Percentiles rank a stretch among this genome's conserved stretches.
Evolutionary conservation across 179 eudicot species (phyloP).

Genomic region (Pouteria campechiana): DNA sequence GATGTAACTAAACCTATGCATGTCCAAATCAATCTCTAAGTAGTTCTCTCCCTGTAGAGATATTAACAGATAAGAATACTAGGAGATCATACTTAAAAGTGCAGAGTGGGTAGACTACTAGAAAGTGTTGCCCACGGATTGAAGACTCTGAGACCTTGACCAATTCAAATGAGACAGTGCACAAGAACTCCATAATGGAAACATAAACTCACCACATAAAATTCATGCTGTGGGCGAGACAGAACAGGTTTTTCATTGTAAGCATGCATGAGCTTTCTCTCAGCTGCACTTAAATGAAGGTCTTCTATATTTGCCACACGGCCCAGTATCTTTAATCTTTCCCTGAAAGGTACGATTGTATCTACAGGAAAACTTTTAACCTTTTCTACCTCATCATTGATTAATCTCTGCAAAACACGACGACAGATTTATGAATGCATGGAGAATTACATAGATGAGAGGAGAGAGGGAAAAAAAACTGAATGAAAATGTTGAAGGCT

Average conservation of each 20-base stretch:
- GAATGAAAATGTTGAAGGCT: too few relatives aligned
- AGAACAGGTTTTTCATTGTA: slow-evolving; percentile 95
- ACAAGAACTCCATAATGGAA: too few relatives aligned
- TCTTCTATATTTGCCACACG: slow-evolving; percentile 68
- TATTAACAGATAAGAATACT: background rate
- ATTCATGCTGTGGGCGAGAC: slow-evolving; percentile 92
- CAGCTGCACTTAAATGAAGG: slow-evolving; percentile 54
- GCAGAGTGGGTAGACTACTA: background rate
- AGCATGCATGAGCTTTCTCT: slow-evolving; percentile 72
- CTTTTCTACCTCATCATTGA: slow-evolving; percentile 78
- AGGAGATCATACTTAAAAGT: background rate
- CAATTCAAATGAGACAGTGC: too few relatives aligned
- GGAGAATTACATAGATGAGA: background rate
- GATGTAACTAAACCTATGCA: slow-evolving; percentile 84
- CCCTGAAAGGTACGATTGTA: slow-evolving; percentile 60
- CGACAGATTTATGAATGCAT: slow-evolving; percentile 1
- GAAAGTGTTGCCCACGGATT: too few relatives aligned
- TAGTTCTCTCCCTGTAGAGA: slow-evolving; percentile 74
- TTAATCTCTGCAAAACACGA: slow-evolving; percentile 39
- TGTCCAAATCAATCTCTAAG: slow-evolving; percentile 85
- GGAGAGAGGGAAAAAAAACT: background rate
- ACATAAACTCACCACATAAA: slow-evolving; percentile 57
- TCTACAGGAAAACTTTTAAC: slow-evolving; percentile 59
- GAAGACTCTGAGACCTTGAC: too few relatives aligned
- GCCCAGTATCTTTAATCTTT: slow-evolving; percentile 81